Conservation (phyloP, 1,139 yeast species). For the Petasospora rhodanensis region DNA sequence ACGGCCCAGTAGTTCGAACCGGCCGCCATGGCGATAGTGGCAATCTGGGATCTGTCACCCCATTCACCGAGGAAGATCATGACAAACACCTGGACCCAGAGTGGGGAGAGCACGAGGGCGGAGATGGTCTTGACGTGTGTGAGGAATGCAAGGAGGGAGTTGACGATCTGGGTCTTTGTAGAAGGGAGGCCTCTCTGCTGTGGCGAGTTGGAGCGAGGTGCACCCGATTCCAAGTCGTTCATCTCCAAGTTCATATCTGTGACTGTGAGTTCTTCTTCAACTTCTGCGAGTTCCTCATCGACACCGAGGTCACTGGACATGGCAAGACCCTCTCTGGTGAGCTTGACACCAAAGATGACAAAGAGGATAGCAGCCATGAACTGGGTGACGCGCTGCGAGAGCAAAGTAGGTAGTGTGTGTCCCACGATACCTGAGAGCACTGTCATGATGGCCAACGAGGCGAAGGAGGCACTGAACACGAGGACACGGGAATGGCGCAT, state of each 20-base stretch:
- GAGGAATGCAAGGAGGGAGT: background rate
- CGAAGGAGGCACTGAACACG: slow-evolving; percentile 83
- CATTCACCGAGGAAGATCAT: slow-evolving; percentile 98
- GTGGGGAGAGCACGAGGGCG: slow-evolving; percentile 59
- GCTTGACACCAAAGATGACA: slow-evolving; percentile 74
- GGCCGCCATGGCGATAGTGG: slow-evolving; percentile 98
- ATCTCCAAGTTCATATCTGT: slow-evolving; percentile 49
- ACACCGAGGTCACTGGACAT: slow-evolving; percentile 85
- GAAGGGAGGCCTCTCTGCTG: background rate
- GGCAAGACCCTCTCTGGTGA: slow-evolving; percentile 72
- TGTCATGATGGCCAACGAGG: slow-evolving; percentile 89
- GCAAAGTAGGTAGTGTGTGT: slow-evolving; percentile 78
- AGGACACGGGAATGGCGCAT: slow-evolving; percentile 83
- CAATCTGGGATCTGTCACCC: slow-evolving; percentile 98
- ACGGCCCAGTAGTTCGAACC: slow-evolving; percentile 91
- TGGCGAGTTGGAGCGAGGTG: slow-evolving; percentile 35
- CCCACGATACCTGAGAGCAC: slow-evolving; percentile 87
- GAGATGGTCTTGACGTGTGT: slow-evolving; percentile 8
- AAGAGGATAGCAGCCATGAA: slow-evolving; percentile 77
- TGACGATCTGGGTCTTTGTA: slow-evolving; percentile 3
- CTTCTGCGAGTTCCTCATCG: slow-evolving; percentile 94
- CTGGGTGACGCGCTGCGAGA: slow-evolving; percentile 78
- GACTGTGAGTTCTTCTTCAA: slow-evolving; percentile 84
- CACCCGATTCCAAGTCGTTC: slow-evolving; percentile 50
- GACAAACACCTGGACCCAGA: slow-evolving; percentile 90